Evolutionary conservation across 2,329 filamentous ascomycete genomes (phyloP), one percentile per base, ranked within the genome.

Genomic region (Pseudopyricularia cyperi): DNA sequence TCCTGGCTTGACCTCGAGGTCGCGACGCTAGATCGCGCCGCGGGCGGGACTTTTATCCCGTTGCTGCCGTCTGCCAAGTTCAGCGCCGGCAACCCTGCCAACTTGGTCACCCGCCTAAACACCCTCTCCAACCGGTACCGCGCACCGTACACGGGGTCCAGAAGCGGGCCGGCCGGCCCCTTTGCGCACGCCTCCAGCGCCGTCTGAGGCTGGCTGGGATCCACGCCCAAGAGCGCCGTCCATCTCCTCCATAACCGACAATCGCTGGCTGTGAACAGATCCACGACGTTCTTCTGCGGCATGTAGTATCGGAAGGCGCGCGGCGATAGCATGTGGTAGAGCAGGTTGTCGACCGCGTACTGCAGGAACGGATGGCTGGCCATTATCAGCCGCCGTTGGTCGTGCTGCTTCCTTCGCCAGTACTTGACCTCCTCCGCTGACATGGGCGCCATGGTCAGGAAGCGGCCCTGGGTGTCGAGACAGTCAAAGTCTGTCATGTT

Each of bases 231-330:
- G 7, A 66, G 54, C 6, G 57, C 54, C 0, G 63, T 66, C 65
- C 65, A 67, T 4, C 63, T 55, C 32, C 60, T 56, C 64, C 64
- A 67, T n/a, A 67, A 55, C 1, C 63, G 58, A 52, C 59, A 64
- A 0, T 57, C 30, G 46, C 64, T 55, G 1, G 57, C 58, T 1
- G 61, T 52, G 2, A 67, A 51, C 1, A 57, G 35, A 1, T 50
- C 39, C 6, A 67, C 52, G 1, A 67, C 39, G 2, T 57, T 56
- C 5, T 50, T 52, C 53, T 66, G 65, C 2, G 65, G 65, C 1
- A 65, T 57, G 52, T 65, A 62, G 53, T 65, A 64, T 8, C 63
- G 60, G 52, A 63, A 64, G 11, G 54, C 49, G 0, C 55, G 47
- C 1, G 64, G 63, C 7, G 56, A 56, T 9, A 67, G 61, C 22